Conservation (phyloP, 2,329 filamentous ascomycete genomes). For the Polytolypa hystricis region DNA sequence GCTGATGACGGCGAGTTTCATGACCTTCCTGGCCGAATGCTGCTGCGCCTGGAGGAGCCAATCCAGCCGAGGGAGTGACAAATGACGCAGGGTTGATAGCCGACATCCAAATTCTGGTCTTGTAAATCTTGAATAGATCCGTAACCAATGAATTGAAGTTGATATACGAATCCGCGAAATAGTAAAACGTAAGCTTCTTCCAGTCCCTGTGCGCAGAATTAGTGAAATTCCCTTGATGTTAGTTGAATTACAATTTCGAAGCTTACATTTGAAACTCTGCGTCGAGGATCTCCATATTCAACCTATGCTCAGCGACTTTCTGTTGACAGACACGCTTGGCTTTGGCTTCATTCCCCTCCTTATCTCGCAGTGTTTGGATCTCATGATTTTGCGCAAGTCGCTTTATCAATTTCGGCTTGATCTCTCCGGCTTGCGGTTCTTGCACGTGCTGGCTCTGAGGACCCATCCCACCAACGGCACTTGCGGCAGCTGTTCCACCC, state of each 20-base stretch:
- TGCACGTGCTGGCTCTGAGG: conserved; percentile 62
- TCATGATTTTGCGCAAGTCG: conserved; percentile 86
- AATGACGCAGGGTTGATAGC: conserved; percentile 97
- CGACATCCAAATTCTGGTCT: conserved; percentile 99
- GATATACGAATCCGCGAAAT: conserved; percentile 95
- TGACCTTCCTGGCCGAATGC: conserved; percentile 36
- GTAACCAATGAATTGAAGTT: conserved; percentile 98
- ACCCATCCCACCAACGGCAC: conserved; percentile 67
- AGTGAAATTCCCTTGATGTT: neutral
- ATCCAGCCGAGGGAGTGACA: conserved; percentile 61
- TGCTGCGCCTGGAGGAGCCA: conserved; percentile 59
- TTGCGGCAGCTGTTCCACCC: conserved; percentile 53
- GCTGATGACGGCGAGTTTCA: conserved; percentile 32
- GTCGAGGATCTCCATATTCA: conserved; percentile 98
- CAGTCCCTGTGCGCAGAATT: conserved; percentile 60
- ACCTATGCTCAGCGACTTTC: conserved; percentile 85
- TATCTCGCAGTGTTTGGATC: conserved; percentile 77
- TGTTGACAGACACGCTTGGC: conserved; percentile 94
- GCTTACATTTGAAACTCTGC: conserved; percentile 96
- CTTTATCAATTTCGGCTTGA: conserved; percentile 95
- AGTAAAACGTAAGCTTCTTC: conserved; percentile 98
- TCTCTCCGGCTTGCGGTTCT: conserved; percentile 59
- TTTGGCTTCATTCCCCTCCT: conserved; percentile 95
- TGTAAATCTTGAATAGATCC: conserved; percentile 98
- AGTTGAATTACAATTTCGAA: neutral